phyloP scores from a whole-genome alignment of 2,329 filamentous ascomycete genomes.

The Cercospora sojina region DNA sequence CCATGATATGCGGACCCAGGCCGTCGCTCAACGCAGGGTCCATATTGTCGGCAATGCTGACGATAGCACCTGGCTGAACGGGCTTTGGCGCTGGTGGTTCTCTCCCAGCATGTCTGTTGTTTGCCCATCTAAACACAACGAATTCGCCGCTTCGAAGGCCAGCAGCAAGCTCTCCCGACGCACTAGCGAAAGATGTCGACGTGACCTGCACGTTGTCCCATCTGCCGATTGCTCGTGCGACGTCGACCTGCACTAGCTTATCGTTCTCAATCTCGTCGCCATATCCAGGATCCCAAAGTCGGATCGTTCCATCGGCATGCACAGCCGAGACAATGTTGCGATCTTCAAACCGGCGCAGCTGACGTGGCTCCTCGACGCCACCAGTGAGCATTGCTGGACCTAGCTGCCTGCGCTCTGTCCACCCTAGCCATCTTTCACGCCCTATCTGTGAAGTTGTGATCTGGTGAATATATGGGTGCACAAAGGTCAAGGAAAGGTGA shows the following conservation, averaged over 20 bases:
- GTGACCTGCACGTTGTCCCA: conserved; percentile 74
- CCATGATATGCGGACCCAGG: conserved; percentile 73
- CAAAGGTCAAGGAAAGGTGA: conserved; percentile 80
- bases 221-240: conserved; percentile 78
- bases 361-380: conserved; percentile 69
- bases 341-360: conserved; percentile 73
- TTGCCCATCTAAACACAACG: conserved; percentile 83
- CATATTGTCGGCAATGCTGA: conserved; percentile 69
- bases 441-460: conserved; percentile 71
- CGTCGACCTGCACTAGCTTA: conserved; percentile 76
- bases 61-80: conserved; percentile 55
- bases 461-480: conserved; percentile 83
- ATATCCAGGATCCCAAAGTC: conserved; percentile 89
- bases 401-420: conserved; percentile 78
- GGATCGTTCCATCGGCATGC: conserved; percentile 87
- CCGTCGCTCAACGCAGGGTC: conserved; percentile 76
- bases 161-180: conserved; percentile 79
- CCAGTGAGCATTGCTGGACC: conserved; percentile 77
- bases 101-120: conserved; percentile 69
- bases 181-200: conserved; percentile 75
- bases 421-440: conserved; percentile 79
- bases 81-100: conserved; percentile 55
- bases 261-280: conserved; percentile 91
- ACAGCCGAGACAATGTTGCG: conserved; percentile 83
- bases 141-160: conserved; percentile 83